Base-by-base conservation (phyloP, 78 protist genomes). In the Diacronema lutheri region DNA sequence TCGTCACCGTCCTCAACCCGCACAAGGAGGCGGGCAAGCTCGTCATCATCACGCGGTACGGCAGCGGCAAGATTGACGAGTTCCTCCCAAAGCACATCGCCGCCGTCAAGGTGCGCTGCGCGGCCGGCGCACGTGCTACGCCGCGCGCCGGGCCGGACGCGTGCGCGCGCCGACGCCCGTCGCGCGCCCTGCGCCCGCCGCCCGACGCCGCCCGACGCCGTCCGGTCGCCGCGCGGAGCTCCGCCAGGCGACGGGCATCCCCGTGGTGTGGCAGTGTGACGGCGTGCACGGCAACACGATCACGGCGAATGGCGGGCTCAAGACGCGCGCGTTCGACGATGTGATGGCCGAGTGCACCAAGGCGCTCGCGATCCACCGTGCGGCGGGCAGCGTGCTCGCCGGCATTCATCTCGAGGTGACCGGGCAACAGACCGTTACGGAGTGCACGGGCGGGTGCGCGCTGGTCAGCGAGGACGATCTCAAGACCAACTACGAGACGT, bases 21-120 rank as follows among this genome's bases (percentile, higher is more conserved):
- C 10, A 73, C 69, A 60, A 85, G 37, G 68, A 69, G 61, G 81
- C 40, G 38, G 94, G 94, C 57, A 62, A 35, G 57, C 25, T 91
- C n/a, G 77, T 89, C 4, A 37, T 91, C 46, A 91, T 91, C 65
- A 85, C 89, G 14, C 83, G 94, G 40, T 82, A 66, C 25, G 94
- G 94, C 38, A 23, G 0, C 60, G 66, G 61, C 37, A 81, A 81
- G 61, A 55, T 81, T 41, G 56, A 29, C 19, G 66, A 37, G 40
- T 0, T n/a, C 35, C 85, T 81, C 1, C 85, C 85, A 0, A 29
- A 9, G 26, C 71, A 58, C 66, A 56, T 81, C 66, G 7, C 13
- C 25, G 85, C 85, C 26, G 85, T 81, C 31, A 44, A 44, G 50
- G 50, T 44, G 50, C 50, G 50, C n/a, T n/a, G n/a, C n/a, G n/a